Evolutionary conservation across 345 rosid genomes (phyloP).

Genomic region (Gossypium anomalum): DNA sequence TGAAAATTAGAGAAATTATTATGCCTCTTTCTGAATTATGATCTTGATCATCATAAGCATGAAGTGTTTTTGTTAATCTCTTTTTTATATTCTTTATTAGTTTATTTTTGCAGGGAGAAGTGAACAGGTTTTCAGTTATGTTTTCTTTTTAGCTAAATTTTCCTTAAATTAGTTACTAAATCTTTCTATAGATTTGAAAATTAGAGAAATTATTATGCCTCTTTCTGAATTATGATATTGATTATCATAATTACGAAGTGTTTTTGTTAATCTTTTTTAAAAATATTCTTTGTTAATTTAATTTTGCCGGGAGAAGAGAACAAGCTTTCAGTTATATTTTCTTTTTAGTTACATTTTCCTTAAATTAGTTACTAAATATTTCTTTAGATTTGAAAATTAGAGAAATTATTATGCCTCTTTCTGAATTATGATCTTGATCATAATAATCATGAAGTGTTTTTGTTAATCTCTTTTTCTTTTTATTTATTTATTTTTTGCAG

Average conservation of each 20-base stretch:
- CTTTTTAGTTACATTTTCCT: neutral
- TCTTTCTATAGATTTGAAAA: slow-evolving; percentile 3
- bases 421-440: neutral
- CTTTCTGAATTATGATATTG: neutral
- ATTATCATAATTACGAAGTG: neutral
- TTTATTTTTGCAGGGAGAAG: slow-evolving; percentile 22
- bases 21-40: neutral
- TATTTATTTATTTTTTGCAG: slow-evolving; percentile 32
- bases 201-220: neutral
- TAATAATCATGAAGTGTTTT: neutral
- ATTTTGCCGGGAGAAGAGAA: slow-evolving; percentile 20
- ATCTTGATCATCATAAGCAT: neutral
- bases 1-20: neutral
- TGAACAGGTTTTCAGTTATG: neutral
- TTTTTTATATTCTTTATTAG: neutral
- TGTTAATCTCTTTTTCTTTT: neutral
- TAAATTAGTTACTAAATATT: neutral
- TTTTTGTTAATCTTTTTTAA: neutral
- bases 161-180: neutral
- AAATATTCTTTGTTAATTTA: neutral
- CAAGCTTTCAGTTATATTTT: neutral
- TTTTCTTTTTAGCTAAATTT: neutral
- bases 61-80: neutral
- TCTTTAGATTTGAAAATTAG: neutral
- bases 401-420: neutral